A percentile compares a stretch with the other conserved stretches of the same genome.
These are phyloP conservation scores for Solanum chmielewskii DNA, from an alignment of 257 asterid species.

Conservation along the genomic window DNA sequence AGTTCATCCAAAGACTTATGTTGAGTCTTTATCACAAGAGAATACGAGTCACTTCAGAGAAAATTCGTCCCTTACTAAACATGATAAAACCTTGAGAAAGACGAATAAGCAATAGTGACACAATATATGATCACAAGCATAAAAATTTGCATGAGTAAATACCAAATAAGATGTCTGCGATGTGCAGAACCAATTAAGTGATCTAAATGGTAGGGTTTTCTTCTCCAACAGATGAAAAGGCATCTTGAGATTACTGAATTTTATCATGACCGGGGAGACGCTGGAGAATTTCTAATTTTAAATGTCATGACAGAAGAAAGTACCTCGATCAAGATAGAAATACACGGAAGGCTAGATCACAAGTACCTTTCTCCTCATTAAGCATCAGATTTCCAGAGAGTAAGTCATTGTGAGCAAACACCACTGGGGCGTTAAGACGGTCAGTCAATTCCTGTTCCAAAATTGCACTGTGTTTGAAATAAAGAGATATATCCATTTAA, in stretches of 20 bases:
- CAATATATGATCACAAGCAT: not conserved
- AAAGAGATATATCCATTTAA: not conserved
- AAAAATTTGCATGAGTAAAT: not conserved
- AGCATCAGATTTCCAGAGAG: slow-evolving; percentile 94
- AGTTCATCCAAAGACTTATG: not conserved
- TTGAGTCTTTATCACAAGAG: not conserved
- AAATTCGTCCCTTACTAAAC: not conserved
- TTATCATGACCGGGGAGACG: not conserved
- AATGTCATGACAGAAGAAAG: not conserved
- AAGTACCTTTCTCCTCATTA: slow-evolving; percentile 72
- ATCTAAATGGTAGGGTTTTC: not conserved
- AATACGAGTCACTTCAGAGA: not conserved
- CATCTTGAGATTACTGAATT: not conserved
- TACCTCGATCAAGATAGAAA: not conserved
- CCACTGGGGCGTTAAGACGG: slow-evolving; percentile 59
- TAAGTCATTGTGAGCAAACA: slow-evolving; percentile 76
- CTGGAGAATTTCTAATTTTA: not conserved
- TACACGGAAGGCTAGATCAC: not conserved
- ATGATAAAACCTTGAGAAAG: not conserved
- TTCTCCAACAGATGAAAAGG: not conserved
- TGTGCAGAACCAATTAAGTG: not conserved
- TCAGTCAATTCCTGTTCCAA: slow-evolving; percentile 69
- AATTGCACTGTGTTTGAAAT: not conserved
- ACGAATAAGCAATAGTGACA: not conserved
- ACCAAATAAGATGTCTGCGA: not conserved